Evolutionary conservation across 2,329 filamentous ascomycete species (phyloP).

Genomic region (Clonostachys chloroleuca): DNA sequence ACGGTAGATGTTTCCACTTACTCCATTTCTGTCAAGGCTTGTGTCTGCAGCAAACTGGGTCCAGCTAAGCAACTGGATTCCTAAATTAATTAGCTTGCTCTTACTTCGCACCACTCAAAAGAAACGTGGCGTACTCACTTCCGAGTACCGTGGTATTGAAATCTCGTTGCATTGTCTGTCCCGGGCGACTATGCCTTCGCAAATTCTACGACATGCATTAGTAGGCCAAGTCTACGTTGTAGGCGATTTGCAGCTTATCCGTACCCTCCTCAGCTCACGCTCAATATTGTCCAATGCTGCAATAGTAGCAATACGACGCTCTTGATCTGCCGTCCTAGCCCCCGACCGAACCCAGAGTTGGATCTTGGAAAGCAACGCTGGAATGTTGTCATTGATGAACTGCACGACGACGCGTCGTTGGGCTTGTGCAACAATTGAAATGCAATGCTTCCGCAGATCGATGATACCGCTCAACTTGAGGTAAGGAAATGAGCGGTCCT

Average conservation of each 20-base stretch:
- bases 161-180: not conserved
- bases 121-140: not conserved
- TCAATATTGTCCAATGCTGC: conserved; percentile 23
- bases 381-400: conserved; percentile 34
- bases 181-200: not conserved
- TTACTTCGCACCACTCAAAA: not conserved
- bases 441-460: conserved; percentile 32
- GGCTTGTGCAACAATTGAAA: conserved; percentile 35
- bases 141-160: not conserved
- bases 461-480: conserved; percentile 36
- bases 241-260: conserved; percentile 1
- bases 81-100: not conserved
- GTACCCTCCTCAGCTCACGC: conserved; percentile 19
- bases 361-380: conserved; percentile 30
- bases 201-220: not conserved
- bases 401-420: conserved; percentile 25
- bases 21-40: not conserved
- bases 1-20: not conserved
- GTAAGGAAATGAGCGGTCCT: conserved; percentile 14
- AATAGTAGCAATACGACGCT: not conserved
- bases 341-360: conserved; percentile 39
- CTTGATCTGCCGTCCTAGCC: conserved; percentile 20
- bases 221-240: not conserved
- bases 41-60: not conserved
- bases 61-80: not conserved